Conservation (phyloP, 495 filamentous ascomycete species). For the Stereocaulon alpinum region DNA sequence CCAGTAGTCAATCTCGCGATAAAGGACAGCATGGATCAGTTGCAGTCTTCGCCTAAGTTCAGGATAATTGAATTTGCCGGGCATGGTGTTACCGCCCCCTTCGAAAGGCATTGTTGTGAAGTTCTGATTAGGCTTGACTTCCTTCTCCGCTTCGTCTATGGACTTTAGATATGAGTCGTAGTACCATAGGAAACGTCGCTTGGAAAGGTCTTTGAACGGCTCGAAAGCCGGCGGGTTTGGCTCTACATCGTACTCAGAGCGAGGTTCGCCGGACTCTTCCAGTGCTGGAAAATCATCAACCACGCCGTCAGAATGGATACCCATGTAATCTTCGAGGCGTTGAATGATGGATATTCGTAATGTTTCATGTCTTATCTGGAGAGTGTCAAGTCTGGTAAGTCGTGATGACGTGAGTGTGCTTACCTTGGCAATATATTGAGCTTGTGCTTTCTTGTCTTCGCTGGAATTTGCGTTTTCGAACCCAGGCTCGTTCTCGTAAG, state of each 20-base stretch:
- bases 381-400: not conserved
- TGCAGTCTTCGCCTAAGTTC: conserved; percentile 59
- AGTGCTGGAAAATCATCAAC: conserved; percentile 27
- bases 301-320: conserved; percentile 46
- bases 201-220: conserved; percentile 82
- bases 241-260: conserved; percentile 35
- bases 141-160: conserved; percentile 49
- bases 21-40: conserved; percentile 53
- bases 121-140: conserved; percentile 42
- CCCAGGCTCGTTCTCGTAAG: conserved; percentile 93
- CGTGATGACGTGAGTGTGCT: not conserved
- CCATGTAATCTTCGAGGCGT: conserved; percentile 69
- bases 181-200: conserved; percentile 93
- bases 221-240: conserved; percentile 50
- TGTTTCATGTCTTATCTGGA: conserved; percentile 82
- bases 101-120: conserved; percentile 87
- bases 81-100: conserved; percentile 66
- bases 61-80: conserved; percentile 74
- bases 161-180: conserved; percentile 71
- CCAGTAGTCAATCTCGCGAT: conserved; percentile 66
- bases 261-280: conserved; percentile 18
- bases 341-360: conserved; percentile 78
- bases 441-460: conserved; percentile 62
- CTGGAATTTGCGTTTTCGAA: conserved; percentile 64
- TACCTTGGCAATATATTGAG: conserved; percentile 81